These are phyloP conservation scores for Eucalyptus melliodora DNA, from an alignment of 345 rosid species.

Conservation along the genomic window DNA sequence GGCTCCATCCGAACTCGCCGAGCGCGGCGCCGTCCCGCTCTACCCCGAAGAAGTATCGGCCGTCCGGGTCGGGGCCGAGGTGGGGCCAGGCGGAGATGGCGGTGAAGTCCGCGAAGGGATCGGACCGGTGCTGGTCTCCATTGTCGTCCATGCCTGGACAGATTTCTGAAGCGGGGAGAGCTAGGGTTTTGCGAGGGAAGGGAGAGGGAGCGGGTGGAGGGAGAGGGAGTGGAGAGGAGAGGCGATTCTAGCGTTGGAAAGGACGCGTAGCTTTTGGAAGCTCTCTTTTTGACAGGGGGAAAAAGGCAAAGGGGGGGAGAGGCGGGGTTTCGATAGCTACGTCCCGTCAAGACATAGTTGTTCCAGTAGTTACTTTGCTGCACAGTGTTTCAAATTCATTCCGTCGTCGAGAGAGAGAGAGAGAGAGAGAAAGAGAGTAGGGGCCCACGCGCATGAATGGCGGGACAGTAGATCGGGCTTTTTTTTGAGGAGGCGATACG, in stretches of 20 bases:
- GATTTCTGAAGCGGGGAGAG: neutral
- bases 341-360: neutral
- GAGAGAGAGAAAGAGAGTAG: neutral
- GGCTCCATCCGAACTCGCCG: slow-evolving; percentile 62
- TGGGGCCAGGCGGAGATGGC: slow-evolving; percentile 12
- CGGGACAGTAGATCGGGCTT: neutral
- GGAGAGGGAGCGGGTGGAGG: neutral
- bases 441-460: neutral
- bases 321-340: neutral
- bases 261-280: neutral
- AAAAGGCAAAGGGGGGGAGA: no score
- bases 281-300: neutral
- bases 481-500: neutral
- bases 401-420: neutral
- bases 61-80: slow-evolving; percentile 26
- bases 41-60: slow-evolving; percentile 34
- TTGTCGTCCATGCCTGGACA: neutral
- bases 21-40: slow-evolving; percentile 34
- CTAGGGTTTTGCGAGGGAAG: neutral
- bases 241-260: neutral
- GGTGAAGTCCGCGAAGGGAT: slow-evolving; percentile 21
- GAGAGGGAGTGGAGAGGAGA: neutral
- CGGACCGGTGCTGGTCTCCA: slow-evolving; percentile 7
- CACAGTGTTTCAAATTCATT: neutral
- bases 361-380: neutral